Conservation (phyloP, 2,329 filamentous ascomycete genomes). For the Purpureocillium lavendulum region DNA sequence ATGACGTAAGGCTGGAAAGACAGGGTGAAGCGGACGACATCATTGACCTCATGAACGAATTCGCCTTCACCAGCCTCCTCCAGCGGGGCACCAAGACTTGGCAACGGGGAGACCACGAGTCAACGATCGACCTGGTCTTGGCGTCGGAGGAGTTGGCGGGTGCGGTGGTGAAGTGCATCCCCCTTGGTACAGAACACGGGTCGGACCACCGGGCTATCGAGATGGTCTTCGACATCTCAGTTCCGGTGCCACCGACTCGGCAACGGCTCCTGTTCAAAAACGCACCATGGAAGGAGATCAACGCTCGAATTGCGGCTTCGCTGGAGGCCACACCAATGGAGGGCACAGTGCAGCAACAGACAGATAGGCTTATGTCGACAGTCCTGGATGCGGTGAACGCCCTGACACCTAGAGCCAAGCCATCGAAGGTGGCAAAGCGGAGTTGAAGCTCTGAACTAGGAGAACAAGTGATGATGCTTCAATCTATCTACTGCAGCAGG, state of each 20-base stretch:
- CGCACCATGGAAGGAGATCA: conserved; percentile 6
- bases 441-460: conserved; percentile 20
- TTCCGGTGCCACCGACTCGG: conserved; percentile 1
- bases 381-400: conserved; percentile 3
- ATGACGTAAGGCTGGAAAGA: conserved; percentile 7
- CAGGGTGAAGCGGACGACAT: conserved; percentile 25
- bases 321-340: conserved; percentile 2
- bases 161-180: conserved; percentile 8
- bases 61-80: conserved; percentile 21
- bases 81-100: conserved; percentile 24
- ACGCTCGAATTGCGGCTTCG: conserved; percentile 2
- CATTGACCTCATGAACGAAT: conserved; percentile 10
- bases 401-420: conserved; percentile 15
- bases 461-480: no score
- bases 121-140: conserved; percentile 17
- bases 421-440: conserved; percentile 17
- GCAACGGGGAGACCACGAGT: conserved; percentile 12
- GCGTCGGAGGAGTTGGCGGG: conserved; percentile 11
- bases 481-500: no score
- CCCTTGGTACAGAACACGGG: conserved; percentile 11
- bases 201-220: conserved; percentile 9
- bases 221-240: conserved; percentile 3
- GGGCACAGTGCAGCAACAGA: conserved; percentile 5
- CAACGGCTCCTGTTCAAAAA: conserved; percentile 6
- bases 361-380: conserved; percentile 4